Conservation (phyloP, 805 yeast species). For the Kregervanrija fluxuum region DNA sequence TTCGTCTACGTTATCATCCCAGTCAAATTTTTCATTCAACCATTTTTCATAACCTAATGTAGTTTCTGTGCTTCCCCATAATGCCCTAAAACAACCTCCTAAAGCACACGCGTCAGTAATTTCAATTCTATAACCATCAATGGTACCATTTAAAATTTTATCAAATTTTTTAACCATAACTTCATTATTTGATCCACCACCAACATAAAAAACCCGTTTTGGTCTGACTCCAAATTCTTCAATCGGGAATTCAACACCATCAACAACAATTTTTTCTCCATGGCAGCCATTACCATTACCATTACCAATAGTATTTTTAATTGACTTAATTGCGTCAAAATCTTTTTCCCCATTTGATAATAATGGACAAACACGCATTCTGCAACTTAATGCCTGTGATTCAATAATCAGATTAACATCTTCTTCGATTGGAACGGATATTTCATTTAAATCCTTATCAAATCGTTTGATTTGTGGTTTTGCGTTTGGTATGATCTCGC, state of each 20-base stretch:
- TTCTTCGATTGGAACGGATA: conserved; percentile 42
- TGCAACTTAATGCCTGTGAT: conserved; percentile 79
- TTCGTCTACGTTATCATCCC: conserved; percentile 38
- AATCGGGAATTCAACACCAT: conserved; percentile 39
- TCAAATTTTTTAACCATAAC: conserved; percentile 66
- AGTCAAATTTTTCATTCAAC: conserved; percentile 39
- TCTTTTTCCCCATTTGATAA: conserved; percentile 25
- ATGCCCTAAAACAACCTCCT: conserved; percentile 84
- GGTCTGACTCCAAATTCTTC: conserved; percentile 50
- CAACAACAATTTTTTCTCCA: conserved; percentile 25
- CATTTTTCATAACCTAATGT: conserved; percentile 34
- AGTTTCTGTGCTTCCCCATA: conserved; percentile 44
- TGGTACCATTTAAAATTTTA: conserved; percentile 56
- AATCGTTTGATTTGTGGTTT: conserved; percentile 55
- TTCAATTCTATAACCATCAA: conserved; percentile 65
- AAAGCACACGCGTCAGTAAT: conserved; percentile 87
- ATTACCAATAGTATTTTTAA: neutral
- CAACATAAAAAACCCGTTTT: conserved; percentile 69
- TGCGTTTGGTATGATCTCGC: conserved; percentile 88
- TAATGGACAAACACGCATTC: conserved; percentile 75
- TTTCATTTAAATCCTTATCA: conserved; percentile 28
- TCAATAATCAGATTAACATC: conserved; percentile 79
- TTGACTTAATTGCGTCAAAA: conserved; percentile 1
- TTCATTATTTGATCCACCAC: conserved; percentile 74
- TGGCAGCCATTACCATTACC: conserved; percentile 2